Percentiles rank a stretch among this genome's conserved stretches.
phyloP scores from a whole-genome alignment of 768 basidiomycete genomes.

The Suillus ampliporus region DNA sequence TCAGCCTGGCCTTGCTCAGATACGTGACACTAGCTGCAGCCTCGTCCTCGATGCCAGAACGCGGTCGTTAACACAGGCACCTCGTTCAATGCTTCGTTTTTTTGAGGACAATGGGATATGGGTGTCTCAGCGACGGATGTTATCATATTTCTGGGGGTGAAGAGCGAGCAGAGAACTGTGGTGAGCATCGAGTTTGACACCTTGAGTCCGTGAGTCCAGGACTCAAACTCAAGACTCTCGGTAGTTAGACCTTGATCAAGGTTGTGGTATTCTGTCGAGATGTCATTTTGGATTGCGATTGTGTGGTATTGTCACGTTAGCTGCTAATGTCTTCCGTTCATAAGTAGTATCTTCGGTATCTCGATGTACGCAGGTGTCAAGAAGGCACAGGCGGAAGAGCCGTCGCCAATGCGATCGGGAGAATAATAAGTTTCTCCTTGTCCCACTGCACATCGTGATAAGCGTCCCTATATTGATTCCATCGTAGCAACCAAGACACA shows the following conservation, averaged over 20 bases:
- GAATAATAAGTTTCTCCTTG: conserved; percentile 55
- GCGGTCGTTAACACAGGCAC: too few relatives aligned
- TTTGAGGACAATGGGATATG: too few relatives aligned
- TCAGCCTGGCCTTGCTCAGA: too few relatives aligned
- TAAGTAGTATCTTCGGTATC: not conserved
- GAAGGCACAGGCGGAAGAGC: conserved; percentile 16
- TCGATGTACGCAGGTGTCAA: conserved; percentile 10
- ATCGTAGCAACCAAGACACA: conserved; percentile 3
- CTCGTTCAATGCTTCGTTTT: too few relatives aligned
- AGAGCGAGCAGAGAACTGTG: too few relatives aligned
- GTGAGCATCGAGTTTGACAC: too few relatives aligned
- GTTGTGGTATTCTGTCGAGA: not conserved
- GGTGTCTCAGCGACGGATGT: too few relatives aligned
- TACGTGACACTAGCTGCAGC: too few relatives aligned
- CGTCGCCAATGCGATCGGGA: conserved; percentile 46
- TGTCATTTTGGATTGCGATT: not conserved
- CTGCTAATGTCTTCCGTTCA: not conserved
- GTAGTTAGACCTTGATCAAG: not conserved
- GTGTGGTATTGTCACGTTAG: not conserved
- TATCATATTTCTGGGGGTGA: too few relatives aligned
- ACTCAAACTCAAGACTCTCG: too few relatives aligned
- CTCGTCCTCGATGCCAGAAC: too few relatives aligned
- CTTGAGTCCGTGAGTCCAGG: too few relatives aligned
- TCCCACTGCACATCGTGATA: conserved; percentile 55
- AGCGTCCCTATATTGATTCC: not conserved